Evolutionary conservation across 164 flowering plant genomes (phyloP).

Genomic region (Magnolia kwangsiensis): DNA sequence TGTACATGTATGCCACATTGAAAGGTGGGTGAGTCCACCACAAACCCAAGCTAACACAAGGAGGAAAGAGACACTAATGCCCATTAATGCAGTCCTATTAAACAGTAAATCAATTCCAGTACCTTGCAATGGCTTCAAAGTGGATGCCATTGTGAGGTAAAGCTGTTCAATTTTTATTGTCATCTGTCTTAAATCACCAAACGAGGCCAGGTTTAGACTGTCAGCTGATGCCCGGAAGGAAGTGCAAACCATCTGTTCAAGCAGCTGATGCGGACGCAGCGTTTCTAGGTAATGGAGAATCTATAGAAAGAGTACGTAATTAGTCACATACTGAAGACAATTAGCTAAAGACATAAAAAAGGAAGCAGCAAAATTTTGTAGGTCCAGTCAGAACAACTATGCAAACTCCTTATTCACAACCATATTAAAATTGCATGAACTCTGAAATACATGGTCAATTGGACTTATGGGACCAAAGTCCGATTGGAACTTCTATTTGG

Average conservation of each 20-base stretch:
- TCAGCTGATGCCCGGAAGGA: conserved; percentile 88
- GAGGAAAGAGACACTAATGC: not conserved
- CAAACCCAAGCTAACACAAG: too few species aligned
- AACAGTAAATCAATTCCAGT: not conserved
- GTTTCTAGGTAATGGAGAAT: conserved; percentile 94
- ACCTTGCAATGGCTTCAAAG: conserved; percentile 70
- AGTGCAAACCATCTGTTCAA: conserved; percentile 94
- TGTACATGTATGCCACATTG: too few species aligned
- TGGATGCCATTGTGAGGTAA: conserved; percentile 66
- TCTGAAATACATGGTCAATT: too few species aligned
- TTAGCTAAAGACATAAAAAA: not conserved
- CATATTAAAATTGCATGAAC: too few species aligned
- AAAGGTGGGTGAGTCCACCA: too few species aligned
- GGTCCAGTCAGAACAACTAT: not conserved
- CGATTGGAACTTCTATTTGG: too few species aligned
- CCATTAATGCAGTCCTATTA: not conserved
- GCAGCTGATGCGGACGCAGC: conserved; percentile 72
- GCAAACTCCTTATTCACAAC: too few species aligned
- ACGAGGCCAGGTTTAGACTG: conserved; percentile 63
- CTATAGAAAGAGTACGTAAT: conserved; percentile 28
- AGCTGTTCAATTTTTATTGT: conserved; percentile 67
- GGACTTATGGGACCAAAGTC: too few species aligned
- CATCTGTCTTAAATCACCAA: conserved; percentile 71
- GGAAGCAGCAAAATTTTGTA: not conserved
- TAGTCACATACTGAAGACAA: not conserved